Percentiles rank a stretch among this genome's conserved stretches.
These are phyloP conservation scores for Termitomyces sp. DNA, from an alignment of 768 basidiomycete species.

Conservation along the genomic window DNA sequence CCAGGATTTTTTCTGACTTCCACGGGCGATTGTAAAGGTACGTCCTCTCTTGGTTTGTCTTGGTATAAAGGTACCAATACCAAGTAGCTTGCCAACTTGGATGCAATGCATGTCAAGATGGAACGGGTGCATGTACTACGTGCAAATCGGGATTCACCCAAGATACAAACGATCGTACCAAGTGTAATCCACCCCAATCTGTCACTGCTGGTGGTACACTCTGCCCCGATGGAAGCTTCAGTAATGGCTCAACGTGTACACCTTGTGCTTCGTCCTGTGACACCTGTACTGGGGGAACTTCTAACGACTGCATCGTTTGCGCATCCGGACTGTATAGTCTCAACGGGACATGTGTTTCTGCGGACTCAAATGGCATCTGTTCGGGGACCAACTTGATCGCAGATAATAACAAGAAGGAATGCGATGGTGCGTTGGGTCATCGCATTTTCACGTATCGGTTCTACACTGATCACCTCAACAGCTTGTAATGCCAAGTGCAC, in stretches of 20 bases:
- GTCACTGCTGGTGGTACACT: slow-evolving; percentile 47
- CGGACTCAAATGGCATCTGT: slow-evolving; percentile 69
- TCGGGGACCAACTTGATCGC: slow-evolving; percentile 62
- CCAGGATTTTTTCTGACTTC: slow-evolving; percentile 60
- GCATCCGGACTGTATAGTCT: slow-evolving; percentile 53
- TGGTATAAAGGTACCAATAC: background rate
- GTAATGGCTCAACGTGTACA: slow-evolving; percentile 46
- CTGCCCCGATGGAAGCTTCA: slow-evolving; percentile 68
- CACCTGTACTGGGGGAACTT: slow-evolving; percentile 62
- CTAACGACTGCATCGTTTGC: slow-evolving; percentile 70
- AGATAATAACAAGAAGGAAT: slow-evolving; percentile 74
- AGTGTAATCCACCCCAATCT: slow-evolving; percentile 54
- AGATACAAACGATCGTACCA: slow-evolving; percentile 57
- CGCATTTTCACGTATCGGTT: no score
- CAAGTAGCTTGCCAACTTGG: slow-evolving; percentile 57
- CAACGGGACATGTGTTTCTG: slow-evolving; percentile 65
- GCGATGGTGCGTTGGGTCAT: slow-evolving; percentile 57
- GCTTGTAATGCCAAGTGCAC: slow-evolving; percentile 80
- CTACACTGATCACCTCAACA: slow-evolving; percentile 26
- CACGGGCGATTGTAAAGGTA: slow-evolving; percentile 59
- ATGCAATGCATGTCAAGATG: slow-evolving; percentile 59
- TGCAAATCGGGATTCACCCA: slow-evolving; percentile 70
- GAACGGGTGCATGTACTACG: slow-evolving; percentile 63
- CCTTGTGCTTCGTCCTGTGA: slow-evolving; percentile 61
- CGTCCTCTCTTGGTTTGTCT: slow-evolving; percentile 12